Conservation (phyloP, 2,329 filamentous ascomycete genomes). For the Ophiostoma sp. region DNA sequence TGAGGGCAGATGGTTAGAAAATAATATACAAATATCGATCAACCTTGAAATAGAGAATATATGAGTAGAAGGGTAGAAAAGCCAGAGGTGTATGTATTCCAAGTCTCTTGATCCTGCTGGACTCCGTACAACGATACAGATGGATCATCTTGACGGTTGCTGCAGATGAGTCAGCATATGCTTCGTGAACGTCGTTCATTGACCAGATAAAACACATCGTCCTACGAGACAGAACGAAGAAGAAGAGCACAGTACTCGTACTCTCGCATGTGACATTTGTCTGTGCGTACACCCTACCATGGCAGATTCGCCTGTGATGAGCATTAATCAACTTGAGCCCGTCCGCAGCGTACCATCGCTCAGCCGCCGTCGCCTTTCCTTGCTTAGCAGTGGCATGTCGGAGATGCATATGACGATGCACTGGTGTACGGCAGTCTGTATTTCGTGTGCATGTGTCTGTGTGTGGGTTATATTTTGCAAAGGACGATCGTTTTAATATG, state of each 20-base stretch:
- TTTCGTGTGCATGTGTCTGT: neutral
- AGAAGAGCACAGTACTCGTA: neutral
- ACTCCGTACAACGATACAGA: no score
- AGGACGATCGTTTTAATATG: no score
- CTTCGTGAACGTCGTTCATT: no score
- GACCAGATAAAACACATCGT: no score
- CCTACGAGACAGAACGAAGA: no score
- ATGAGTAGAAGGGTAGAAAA: neutral
- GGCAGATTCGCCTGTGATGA: neutral
- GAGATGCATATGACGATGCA: slow-evolving; percentile 1
- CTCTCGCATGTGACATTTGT: neutral
- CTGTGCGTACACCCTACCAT: neutral
- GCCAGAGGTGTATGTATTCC: no score
- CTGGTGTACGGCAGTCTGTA: neutral
- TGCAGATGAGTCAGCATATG: no score
- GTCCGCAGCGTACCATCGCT: slow-evolving; percentile 9
- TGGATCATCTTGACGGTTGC: no score
- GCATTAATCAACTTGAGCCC: slow-evolving; percentile 2
- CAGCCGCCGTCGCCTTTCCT: neutral
- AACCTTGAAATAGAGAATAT: neutral
- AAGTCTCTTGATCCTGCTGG: no score
- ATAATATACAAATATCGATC: neutral
- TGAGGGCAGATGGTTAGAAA: neutral
- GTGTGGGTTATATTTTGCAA: neutral
- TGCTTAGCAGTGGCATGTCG: neutral